Percentiles rank a stretch among this genome's conserved stretches.
Evolutionary conservation across 2,329 filamentous ascomycete genomes (phyloP).

Genomic region (Cladobotryum mycophilum): DNA sequence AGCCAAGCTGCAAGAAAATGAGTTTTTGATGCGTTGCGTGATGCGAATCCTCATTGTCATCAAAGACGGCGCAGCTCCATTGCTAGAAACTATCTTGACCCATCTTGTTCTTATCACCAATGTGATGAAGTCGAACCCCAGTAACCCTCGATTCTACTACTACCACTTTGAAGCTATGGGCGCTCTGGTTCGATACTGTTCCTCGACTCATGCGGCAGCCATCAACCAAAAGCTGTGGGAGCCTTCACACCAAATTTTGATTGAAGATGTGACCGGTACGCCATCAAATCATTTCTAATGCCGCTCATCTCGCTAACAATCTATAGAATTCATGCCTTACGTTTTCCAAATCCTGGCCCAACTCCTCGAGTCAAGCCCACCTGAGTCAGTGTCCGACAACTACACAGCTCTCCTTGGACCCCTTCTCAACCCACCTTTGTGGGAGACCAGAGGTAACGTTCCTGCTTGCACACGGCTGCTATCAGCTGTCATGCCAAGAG

Average conservation of each 20-base stretch:
- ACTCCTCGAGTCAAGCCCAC: slow-evolving; percentile 78
- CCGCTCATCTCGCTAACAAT: slow-evolving; percentile 14
- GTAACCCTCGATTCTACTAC: slow-evolving; percentile 97
- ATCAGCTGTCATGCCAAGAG: slow-evolving; percentile 74
- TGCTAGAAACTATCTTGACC: slow-evolving; percentile 71
- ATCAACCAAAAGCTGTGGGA: slow-evolving; percentile 77
- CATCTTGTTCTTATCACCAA: slow-evolving; percentile 86
- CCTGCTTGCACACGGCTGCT: slow-evolving; percentile 84
- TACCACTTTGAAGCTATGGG: slow-evolving; percentile 95
- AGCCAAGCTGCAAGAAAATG: slow-evolving; percentile 95
- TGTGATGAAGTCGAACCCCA: slow-evolving; percentile 89
- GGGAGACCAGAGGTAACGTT: slow-evolving; percentile 90
- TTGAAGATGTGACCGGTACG: slow-evolving; percentile 72
- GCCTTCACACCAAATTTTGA: slow-evolving; percentile 74
- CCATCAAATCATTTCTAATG: not conserved
- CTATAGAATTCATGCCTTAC: slow-evolving; percentile 83
- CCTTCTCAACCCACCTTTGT: slow-evolving; percentile 73
- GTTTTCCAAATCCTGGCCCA: slow-evolving; percentile 93
- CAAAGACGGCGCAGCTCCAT: slow-evolving; percentile 68
- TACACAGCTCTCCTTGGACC: slow-evolving; percentile 75
- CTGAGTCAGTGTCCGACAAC: slow-evolving; percentile 69
- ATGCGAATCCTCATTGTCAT: slow-evolving; percentile 97
- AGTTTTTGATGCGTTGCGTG: slow-evolving; percentile 96
- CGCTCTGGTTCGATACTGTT: slow-evolving; percentile 69
- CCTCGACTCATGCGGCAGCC: slow-evolving; percentile 58